Percentiles rank a stretch among this genome's conserved stretches.
These are phyloP conservation scores for Neltuma alba DNA, from an alignment of 306 rosid genomes.

Conservation along the genomic window DNA sequence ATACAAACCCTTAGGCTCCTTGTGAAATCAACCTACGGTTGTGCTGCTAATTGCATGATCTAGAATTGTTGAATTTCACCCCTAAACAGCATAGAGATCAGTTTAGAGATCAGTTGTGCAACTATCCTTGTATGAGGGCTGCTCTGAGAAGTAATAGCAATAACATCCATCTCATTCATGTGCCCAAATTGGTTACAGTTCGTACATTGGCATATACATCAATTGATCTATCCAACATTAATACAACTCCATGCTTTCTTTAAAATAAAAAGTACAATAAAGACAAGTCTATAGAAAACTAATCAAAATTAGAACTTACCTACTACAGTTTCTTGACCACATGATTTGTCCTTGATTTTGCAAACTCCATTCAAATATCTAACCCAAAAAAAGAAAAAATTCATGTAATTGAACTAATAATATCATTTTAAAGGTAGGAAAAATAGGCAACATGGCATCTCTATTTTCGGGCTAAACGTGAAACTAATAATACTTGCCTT, in stretches of 20 bases:
- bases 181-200: slow-evolving; percentile 4
- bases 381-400: slow-evolving; percentile 26
- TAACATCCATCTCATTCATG: slow-evolving; percentile 16
- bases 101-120: no score
- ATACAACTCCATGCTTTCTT: neutral
- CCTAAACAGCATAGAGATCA: no score
- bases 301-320: slow-evolving; percentile 52
- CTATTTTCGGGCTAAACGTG: slow-evolving; percentile 21
- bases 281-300: slow-evolving; percentile 9
- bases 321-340: slow-evolving; percentile 84
- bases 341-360: slow-evolving; percentile 95
- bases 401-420: slow-evolving; percentile 1
- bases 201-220: neutral
- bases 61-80: no score
- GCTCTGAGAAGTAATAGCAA: slow-evolving; percentile 4
- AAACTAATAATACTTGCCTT: slow-evolving; percentile 59
- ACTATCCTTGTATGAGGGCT: neutral
- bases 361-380: slow-evolving; percentile 98
- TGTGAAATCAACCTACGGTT: no score
- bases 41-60: no score
- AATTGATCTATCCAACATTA: neutral
- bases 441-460: neutral
- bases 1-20: no score
- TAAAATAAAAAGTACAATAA: neutral
- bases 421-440: slow-evolving; percentile 13